These are phyloP conservation scores for Juncus effusus DNA, from an alignment of 176 grass and related monocot species.

Conservation along the genomic window DNA sequence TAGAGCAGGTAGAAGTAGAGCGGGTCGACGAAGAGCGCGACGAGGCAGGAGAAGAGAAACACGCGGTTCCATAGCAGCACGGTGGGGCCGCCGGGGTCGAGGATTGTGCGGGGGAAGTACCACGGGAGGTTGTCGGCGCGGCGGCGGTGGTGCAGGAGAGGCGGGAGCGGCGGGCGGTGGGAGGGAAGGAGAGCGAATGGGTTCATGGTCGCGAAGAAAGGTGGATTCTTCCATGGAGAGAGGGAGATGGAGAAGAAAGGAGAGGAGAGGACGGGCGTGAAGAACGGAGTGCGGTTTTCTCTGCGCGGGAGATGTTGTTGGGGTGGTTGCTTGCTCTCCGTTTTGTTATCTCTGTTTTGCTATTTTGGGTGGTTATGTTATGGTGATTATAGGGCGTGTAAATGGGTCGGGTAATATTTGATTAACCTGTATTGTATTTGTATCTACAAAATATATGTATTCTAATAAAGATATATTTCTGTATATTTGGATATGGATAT, in stretches of 20 bases:
- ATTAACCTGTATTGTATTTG: not conserved
- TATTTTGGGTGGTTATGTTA: not conserved
- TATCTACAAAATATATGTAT: not conserved
- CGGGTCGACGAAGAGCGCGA: slow-evolving; percentile 78
- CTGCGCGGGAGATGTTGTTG: too few species aligned
- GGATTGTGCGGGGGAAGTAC: slow-evolving; percentile 55
- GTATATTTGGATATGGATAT: too few species aligned
- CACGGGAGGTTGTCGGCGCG: not conserved
- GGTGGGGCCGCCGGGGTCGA: slow-evolving; percentile 75
- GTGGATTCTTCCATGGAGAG: not conserved
- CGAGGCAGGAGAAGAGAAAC: slow-evolving; percentile 72
- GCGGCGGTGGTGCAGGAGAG: slow-evolving; percentile 7
- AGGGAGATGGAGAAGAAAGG: not conserved
- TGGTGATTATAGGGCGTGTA: too few species aligned
- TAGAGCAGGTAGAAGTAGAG: slow-evolving; percentile 95
- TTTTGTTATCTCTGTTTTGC: not conserved
- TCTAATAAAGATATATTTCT: too few species aligned
- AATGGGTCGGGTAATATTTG: not conserved
- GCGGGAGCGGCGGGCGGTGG: slow-evolving; percentile 50
- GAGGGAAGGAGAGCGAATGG: slow-evolving; percentile 55
- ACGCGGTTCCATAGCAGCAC: slow-evolving; percentile 75
- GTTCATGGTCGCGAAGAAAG: slow-evolving; percentile 43
- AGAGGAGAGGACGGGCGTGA: not conserved
- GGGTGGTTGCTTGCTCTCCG: too few species aligned
- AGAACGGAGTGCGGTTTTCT: too few species aligned